These are phyloP conservation scores for Neltuma alba DNA, from an alignment of 306 rosid species.

Conservation along the genomic window DNA sequence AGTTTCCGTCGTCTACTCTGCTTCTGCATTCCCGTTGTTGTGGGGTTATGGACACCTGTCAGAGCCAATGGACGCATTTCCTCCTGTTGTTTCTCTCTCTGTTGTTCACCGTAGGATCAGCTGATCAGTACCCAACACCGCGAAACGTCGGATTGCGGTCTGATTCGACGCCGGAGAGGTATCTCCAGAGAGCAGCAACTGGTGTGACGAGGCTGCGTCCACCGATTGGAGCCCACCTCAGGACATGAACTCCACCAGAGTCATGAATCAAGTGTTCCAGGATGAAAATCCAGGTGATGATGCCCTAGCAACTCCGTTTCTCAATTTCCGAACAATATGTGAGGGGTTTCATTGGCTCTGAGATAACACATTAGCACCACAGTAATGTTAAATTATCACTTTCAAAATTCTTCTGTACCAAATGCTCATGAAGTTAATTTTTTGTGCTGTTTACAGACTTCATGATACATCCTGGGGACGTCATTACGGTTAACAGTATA, in stretches of 20 bases:
- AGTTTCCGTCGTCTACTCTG: background rate
- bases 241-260: constrained; percentile 57
- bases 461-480: constrained; percentile 84
- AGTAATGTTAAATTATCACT: no score
- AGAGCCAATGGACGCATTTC: background rate
- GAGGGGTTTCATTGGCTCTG: background rate
- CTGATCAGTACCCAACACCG: background rate
- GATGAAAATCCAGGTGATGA: constrained; percentile 43
- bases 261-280: constrained; percentile 57
- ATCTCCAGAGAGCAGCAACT: constrained; percentile 32
- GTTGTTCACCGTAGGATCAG: constrained; percentile 40
- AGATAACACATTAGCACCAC: no score
- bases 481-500: constrained; percentile 79
- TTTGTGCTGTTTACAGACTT: constrained; percentile 58
- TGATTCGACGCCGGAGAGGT: constrained; percentile 29
- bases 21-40: background rate
- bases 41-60: background rate
- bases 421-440: constrained; percentile 30
- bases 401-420: background rate
- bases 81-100: constrained; percentile 20
- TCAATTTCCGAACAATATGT: background rate
- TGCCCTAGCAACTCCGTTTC: background rate
- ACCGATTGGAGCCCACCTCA: constrained; percentile 78
- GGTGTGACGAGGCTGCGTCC: constrained; percentile 57
- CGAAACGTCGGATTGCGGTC: constrained; percentile 2